Evolutionary conservation across 176 grass and related monocot genomes (phyloP).

Genomic region (Oryza australiensis): DNA sequence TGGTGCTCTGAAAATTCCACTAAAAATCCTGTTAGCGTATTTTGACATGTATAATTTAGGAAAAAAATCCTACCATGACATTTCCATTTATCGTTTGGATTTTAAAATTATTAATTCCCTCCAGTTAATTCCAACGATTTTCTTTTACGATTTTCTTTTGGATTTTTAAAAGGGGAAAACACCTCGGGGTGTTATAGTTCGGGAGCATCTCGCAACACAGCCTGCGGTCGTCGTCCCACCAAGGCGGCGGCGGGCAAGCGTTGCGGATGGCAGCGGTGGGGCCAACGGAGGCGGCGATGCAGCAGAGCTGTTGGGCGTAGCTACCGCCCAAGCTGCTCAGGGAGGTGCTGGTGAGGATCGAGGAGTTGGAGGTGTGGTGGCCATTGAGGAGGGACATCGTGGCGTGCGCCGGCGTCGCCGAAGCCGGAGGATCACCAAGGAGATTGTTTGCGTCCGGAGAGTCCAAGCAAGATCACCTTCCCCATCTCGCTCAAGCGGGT

Average conservation of each 20-base stretch:
- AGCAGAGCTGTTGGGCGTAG: constrained; percentile 75
- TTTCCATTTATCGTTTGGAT: too few relatives aligned
- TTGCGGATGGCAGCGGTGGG: not conserved
- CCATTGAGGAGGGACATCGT: constrained; percentile 61
- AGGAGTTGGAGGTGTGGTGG: constrained; percentile 56
- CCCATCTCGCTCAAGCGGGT: constrained; percentile 96
- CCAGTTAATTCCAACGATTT: too few relatives aligned
- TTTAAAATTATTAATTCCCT: too few relatives aligned
- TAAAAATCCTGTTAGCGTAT: too few relatives aligned
- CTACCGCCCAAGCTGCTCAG: constrained; percentile 76
- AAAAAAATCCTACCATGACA: too few relatives aligned
- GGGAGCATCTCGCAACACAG: constrained; percentile 71
- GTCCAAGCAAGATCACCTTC: constrained; percentile 78
- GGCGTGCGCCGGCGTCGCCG: constrained; percentile 75
- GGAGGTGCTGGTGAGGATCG: constrained; percentile 78
- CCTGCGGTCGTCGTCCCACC: constrained; percentile 61
- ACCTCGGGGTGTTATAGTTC: too few relatives aligned
- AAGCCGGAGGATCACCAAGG: constrained; percentile 88
- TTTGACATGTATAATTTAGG: too few relatives aligned
- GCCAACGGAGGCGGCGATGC: constrained; percentile 39
- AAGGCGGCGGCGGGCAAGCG: constrained; percentile 25
- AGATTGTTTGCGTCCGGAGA: constrained; percentile 69
- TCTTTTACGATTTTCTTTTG: too few relatives aligned
- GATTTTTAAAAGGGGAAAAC: too few relatives aligned
- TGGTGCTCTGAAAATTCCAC: too few relatives aligned